Percentiles rank a stretch among this genome's conserved stretches.
Conservation (phyloP, 495 filamentous ascomycete species). For the Aspergillus mulundensis region DNA sequence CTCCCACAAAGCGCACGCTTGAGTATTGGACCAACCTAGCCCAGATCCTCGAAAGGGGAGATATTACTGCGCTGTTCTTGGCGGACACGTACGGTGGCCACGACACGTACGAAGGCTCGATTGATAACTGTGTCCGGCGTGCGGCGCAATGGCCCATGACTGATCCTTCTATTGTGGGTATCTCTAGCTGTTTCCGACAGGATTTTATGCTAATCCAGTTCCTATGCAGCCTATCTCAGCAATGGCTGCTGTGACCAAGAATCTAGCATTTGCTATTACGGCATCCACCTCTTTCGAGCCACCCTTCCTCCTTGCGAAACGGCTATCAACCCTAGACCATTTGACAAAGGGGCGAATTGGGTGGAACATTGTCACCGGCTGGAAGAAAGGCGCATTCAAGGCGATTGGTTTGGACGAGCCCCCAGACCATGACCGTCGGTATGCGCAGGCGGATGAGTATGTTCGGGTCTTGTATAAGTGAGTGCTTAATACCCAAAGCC, state of each 20-base stretch:
- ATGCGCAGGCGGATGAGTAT: slow-evolving; percentile 58
- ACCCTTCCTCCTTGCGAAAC: slow-evolving; percentile 54
- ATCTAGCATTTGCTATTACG: slow-evolving; percentile 44
- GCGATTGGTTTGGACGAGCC: slow-evolving; percentile 37
- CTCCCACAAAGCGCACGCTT: slow-evolving; percentile 49
- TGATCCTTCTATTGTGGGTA: slow-evolving; percentile 50
- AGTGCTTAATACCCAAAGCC: not conserved
- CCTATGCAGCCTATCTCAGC: slow-evolving; percentile 36
- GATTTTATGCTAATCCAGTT: slow-evolving; percentile 8
- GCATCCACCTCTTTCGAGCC: slow-evolving; percentile 54
- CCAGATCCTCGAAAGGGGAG: slow-evolving; percentile 54
- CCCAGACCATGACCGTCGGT: slow-evolving; percentile 58
- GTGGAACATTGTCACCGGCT: slow-evolving; percentile 65
- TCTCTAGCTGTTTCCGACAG: not conserved
- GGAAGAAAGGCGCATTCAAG: slow-evolving; percentile 54
- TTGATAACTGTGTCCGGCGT: slow-evolving; percentile 43
- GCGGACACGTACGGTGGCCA: slow-evolving; percentile 57
- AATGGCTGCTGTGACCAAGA: slow-evolving; percentile 47
- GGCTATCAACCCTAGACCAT: slow-evolving; percentile 60
- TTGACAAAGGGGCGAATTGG: slow-evolving; percentile 55
- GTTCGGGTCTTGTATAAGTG: slow-evolving; percentile 53
- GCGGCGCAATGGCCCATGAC: slow-evolving; percentile 58
- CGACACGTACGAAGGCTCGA: slow-evolving; percentile 53
- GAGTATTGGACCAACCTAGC: slow-evolving; percentile 59
- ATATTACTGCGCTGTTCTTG: slow-evolving; percentile 57